Conservation (phyloP, 2,329 filamentous ascomycete genomes). For the Colletotrichum sp. region DNA sequence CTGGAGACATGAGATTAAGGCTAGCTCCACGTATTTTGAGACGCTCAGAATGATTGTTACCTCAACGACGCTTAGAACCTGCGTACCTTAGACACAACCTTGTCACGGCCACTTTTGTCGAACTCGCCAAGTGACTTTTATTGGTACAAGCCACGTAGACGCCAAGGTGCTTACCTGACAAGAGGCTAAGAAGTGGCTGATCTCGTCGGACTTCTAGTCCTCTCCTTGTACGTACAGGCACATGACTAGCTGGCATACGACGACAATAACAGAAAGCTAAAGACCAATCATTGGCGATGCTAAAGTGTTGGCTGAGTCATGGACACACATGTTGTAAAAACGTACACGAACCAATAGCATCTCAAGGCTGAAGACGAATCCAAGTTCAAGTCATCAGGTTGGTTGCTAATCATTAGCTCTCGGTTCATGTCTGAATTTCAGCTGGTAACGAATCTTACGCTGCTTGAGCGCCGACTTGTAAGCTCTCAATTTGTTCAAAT, state of each 20-base stretch:
- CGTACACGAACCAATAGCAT: no score
- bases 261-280: neutral
- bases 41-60: rapidly evolving
- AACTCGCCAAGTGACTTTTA: rapidly evolving
- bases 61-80: rapidly evolving
- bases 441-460: no score
- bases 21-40: neutral
- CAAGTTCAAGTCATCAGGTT: no score
- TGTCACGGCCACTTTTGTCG: neutral
- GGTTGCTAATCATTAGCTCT: no score
- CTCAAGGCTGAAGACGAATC: rapidly evolving
- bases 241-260: neutral
- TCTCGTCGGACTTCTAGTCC: neutral
- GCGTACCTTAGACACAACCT: neutral
- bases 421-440: no score
- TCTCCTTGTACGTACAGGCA: neutral
- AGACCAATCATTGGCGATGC: neutral
- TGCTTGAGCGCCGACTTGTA: no score
- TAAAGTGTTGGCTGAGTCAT: rapidly evolving
- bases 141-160: neutral
- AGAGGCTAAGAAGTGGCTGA: neutral
- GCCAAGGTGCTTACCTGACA: neutral
- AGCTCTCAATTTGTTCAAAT: no score
- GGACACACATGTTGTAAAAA: neutral
- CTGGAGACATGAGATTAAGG: rapidly evolving